phyloP scores from a whole-genome alignment of 2,329 filamentous ascomycete genomes.

The Ophiostoma ips region DNA sequence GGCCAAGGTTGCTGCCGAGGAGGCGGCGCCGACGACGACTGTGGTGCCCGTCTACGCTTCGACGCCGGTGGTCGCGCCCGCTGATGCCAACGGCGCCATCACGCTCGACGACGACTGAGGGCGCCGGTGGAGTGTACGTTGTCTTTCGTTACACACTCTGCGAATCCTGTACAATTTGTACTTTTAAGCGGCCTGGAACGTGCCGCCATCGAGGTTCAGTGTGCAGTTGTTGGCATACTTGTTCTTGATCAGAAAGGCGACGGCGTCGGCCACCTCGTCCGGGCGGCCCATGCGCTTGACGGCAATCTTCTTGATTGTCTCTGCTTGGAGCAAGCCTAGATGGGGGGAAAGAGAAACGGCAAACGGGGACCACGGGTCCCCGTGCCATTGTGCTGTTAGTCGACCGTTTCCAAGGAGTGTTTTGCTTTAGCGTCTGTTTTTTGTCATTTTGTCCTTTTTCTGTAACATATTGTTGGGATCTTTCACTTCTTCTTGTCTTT shows the following conservation, averaged over 20 bases:
- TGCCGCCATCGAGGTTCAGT: constrained; percentile 71
- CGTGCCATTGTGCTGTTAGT: neutral
- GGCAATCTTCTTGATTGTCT: constrained; percentile 36
- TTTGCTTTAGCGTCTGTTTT: neutral
- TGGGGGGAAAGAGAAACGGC: neutral
- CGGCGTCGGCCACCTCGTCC: constrained; percentile 69
- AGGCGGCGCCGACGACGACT: neutral
- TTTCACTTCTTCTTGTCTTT: neutral
- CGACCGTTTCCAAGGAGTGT: neutral
- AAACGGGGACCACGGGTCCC: neutral
- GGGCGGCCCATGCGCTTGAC: constrained; percentile 50
- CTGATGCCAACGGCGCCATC: neutral
- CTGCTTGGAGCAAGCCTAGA: neutral
- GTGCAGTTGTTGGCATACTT: constrained; percentile 78
- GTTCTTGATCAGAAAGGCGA: constrained; percentile 62
- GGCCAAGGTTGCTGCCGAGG: constrained; percentile 23
- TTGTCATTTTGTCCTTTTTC: neutral
- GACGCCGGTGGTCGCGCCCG: neutral
- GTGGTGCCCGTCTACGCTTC: neutral
- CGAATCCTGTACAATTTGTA: constrained; percentile 22
- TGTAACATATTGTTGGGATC: neutral
- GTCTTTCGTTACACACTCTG: too few relatives aligned
- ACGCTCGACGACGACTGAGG: neutral
- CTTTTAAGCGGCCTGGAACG: constrained; percentile 43
- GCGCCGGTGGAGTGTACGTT: too few relatives aligned